Percentiles rank a stretch among this genome's conserved stretches.
Conservation (phyloP, 1,284 basidiomycete genomes). For the Boletus sp. region DNA sequence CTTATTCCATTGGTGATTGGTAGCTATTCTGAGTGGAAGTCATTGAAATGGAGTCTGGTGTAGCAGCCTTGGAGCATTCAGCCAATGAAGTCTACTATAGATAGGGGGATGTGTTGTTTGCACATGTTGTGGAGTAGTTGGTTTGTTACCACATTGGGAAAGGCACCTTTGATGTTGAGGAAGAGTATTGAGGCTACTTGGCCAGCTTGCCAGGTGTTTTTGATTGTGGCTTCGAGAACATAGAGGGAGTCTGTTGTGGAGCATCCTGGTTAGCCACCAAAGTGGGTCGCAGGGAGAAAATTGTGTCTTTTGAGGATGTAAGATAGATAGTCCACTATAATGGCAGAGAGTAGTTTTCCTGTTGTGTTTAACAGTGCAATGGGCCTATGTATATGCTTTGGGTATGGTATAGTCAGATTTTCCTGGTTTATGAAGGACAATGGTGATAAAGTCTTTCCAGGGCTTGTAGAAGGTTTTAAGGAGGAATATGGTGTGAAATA, state of each 20-base stretch:
- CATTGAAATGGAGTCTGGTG: not conserved
- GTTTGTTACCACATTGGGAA: constrained; percentile 20
- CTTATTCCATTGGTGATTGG: constrained; percentile 33
- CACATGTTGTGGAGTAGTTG: not conserved
- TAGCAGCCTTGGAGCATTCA: not conserved
- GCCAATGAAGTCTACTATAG: not conserved
- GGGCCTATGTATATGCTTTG: not conserved
- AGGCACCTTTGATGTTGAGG: constrained; percentile 10
- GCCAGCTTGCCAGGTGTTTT: too few relatives aligned
- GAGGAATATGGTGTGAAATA: not conserved
- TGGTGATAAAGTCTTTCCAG: constrained; percentile 4
- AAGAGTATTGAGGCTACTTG: too few relatives aligned
- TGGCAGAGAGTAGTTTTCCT: not conserved
- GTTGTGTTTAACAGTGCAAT: constrained; percentile 11
- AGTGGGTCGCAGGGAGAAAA: too few relatives aligned
- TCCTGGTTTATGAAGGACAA: not conserved
- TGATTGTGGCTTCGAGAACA: too few relatives aligned
- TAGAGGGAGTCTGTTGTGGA: too few relatives aligned
- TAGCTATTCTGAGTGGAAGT: constrained; percentile 5
- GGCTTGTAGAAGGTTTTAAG: not conserved
- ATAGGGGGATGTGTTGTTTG: not conserved
- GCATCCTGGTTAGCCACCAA: too few relatives aligned
- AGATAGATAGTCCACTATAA: not conserved
- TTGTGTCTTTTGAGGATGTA: not conserved
- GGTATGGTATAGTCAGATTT: not conserved